Evolutionary conservation across 345 rosid species (phyloP), one percentile per base, ranked within the genome.

Genomic region (Pistacia atlantica): DNA sequence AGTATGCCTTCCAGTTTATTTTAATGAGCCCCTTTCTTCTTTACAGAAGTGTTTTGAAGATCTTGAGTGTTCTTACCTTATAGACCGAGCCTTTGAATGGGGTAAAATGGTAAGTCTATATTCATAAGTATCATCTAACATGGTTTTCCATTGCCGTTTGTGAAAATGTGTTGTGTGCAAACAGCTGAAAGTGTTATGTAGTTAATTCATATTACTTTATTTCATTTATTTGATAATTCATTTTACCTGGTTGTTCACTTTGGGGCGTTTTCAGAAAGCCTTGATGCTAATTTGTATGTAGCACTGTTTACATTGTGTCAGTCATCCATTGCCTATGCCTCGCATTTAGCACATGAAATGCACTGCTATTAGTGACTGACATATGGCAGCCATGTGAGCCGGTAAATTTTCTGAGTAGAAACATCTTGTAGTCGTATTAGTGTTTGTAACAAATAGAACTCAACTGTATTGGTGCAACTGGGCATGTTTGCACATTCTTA

Each of bases 21-120:
- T 82, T 48, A 82, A 79, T 37, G 85, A 82, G 55, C 85, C 82
- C 12, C 72, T 79, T n/a, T 82, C 85, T 72, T 82, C 85, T 28
- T 48, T 82, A 51, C 85, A 79, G 46, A 82, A 79, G 68, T 82
- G 85, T 46, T 82, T 79, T 55, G 85, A 82, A 51, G 82, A 82
- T 35, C 65, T 82, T 31, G 82, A 82, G 51, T 78, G 78, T 42
- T 78, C 85, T 33, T 82, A 82, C 38, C 80, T 79, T 17, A 11
- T 82, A 3, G 85, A 82, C 31, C 80, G 80, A 35, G 85, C 80
- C 20, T 59, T 42, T 71, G 80, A 79, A 82, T 75, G 82, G 75
- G 85, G 85, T 18, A 82, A 75, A 79, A 57, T 18, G 49, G 82
- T 79, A 79, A 68, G 78, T 28, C 38, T 11, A 5, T 37, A 18